These are phyloP conservation scores for Dalechampia spathulata DNA, from an alignment of 441 rosid genomes.

Conservation along the genomic window DNA sequence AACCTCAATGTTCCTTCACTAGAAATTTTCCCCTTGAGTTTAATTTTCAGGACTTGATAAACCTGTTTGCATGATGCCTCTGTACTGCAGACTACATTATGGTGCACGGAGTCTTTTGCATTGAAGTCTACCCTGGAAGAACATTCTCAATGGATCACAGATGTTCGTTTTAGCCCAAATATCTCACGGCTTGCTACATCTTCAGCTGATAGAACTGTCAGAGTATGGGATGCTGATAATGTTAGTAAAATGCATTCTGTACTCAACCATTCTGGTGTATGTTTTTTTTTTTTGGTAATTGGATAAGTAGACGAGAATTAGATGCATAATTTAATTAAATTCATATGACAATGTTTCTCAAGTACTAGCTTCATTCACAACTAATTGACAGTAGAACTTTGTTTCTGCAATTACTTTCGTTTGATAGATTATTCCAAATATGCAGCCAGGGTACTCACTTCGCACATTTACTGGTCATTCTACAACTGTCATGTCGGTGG, in stretches of 20 bases:
- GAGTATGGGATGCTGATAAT: conserved; percentile 65
- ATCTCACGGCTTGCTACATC: conserved; percentile 56
- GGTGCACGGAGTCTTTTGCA: conserved; percentile 53
- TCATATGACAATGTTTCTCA: too few species aligned
- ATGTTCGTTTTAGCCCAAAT: conserved; percentile 63
- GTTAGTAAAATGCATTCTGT: conserved; percentile 26
- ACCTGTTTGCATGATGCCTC: conserved; percentile 10
- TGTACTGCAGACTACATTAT: conserved; percentile 43
- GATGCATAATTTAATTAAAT: too few species aligned
- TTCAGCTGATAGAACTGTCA: conserved; percentile 63
- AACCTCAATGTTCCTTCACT: background rate
- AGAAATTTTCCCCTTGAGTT: background rate
- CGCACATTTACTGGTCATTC: conserved; percentile 56
- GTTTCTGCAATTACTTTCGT: background rate
- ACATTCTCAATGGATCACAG: conserved; percentile 55
- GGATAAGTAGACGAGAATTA: too few species aligned
- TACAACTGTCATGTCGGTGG: conserved; percentile 51
- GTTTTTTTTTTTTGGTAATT: background rate
- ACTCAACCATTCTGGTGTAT: background rate
- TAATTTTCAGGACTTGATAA: background rate
- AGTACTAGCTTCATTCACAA: too few species aligned
- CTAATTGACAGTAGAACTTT: too few species aligned
- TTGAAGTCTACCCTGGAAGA: conserved; percentile 49
- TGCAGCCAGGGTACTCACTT: conserved; percentile 53
- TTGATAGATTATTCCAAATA: conserved; percentile 11